These are phyloP conservation scores for Aspergillus sp. DNA, from an alignment of 2,329 filamentous ascomycete species.

Conservation along the genomic window DNA sequence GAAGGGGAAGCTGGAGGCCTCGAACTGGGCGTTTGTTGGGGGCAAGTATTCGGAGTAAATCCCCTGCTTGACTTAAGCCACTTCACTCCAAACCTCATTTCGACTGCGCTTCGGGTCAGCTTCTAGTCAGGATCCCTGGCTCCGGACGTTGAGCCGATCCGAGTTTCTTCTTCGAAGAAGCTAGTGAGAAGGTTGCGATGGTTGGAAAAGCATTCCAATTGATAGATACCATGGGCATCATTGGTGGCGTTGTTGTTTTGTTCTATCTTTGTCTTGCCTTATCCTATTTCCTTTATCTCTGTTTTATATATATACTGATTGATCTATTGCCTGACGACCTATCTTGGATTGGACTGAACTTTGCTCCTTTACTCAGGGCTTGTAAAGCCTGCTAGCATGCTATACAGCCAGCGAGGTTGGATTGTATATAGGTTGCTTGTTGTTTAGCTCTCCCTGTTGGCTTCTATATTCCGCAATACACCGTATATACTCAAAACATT, in stretches of 20 bases:
- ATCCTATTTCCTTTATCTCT: neutral
- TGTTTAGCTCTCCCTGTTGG: neutral
- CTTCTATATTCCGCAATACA: neutral
- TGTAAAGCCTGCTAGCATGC: neutral
- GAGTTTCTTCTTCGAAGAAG: neutral
- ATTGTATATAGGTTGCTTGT: neutral
- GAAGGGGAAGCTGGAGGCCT: slow-evolving; percentile 70
- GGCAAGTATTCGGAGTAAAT: slow-evolving; percentile 65
- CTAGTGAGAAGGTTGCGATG: neutral
- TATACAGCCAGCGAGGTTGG: neutral
- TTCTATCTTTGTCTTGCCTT: slow-evolving; percentile 11
- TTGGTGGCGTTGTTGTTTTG: slow-evolving; percentile 26
- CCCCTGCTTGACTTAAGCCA: too few relatives aligned
- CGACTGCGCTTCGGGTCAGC: neutral
- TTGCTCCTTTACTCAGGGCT: neutral
- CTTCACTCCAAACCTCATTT: too few relatives aligned
- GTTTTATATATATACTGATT: neutral
- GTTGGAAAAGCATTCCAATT: slow-evolving; percentile 2
- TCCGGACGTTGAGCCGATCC: neutral
- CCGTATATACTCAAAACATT: neutral
- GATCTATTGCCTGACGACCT: too few relatives aligned
- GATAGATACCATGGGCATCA: slow-evolving; percentile 21
- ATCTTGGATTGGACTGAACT: too few relatives aligned
- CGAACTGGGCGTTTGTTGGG: slow-evolving; percentile 58
- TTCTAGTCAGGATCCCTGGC: neutral